A percentile compares a stretch with the other conserved stretches of the same genome.
phyloP scores from a whole-genome alignment of 73 alveolate genomes.

The Diophrys appendiculata region DNA sequence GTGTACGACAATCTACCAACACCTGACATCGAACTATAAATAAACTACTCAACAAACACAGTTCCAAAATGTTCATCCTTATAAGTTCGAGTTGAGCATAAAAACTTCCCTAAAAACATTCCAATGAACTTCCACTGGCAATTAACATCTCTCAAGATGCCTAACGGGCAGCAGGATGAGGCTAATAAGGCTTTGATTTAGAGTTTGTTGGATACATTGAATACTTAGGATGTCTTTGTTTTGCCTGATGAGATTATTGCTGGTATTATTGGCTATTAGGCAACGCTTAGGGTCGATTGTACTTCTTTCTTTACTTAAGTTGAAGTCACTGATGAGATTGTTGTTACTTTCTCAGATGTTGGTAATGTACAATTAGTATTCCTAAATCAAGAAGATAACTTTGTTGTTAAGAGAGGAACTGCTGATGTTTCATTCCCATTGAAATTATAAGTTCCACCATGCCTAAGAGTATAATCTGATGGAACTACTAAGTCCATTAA shows the following conservation, averaged over 20 bases:
- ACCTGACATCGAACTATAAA: neutral
- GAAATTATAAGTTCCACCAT: neutral
- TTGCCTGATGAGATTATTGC: neutral
- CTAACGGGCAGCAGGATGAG: neutral
- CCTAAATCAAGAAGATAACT: neutral
- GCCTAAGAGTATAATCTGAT: no score
- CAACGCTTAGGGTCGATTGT: neutral
- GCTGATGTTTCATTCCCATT: neutral
- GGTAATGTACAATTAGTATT: neutral
- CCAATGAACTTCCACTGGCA: neutral
- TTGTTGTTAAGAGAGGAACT: neutral
- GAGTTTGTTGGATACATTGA: neutral
- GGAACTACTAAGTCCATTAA: neutral
- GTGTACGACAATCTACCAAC: no score
- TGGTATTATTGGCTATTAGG: neutral
- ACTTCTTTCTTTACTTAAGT: neutral
- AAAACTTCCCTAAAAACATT: neutral
- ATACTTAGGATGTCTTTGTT: neutral
- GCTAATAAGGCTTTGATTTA: neutral
- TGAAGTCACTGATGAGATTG: neutral
- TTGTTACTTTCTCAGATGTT: neutral
- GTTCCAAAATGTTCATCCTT: neutral
- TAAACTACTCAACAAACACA: neutral
- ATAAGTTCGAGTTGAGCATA: neutral
- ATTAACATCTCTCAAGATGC: neutral